A percentile compares a stretch with the other conserved stretches of the same genome.
Conservation (phyloP, 1,284 basidiomycete species). For the Golubevia sp. region DNA sequence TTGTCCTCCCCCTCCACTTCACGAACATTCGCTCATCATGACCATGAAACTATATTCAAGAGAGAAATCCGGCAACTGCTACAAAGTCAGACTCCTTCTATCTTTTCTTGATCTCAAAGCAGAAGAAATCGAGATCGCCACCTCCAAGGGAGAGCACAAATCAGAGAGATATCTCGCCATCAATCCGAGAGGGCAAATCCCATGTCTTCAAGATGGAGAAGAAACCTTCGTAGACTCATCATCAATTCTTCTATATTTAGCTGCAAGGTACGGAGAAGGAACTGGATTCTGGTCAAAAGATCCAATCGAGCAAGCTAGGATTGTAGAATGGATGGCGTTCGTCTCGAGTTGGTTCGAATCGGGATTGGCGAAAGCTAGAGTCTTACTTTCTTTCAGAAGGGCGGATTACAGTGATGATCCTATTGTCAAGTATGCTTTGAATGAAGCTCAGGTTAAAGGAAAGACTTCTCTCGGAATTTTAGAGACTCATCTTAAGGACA, state of each 20-base stretch:
- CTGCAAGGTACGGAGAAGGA: background rate
- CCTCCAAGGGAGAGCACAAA: background rate
- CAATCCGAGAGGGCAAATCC: background rate
- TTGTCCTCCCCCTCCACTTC: too few species aligned
- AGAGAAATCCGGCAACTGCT: background rate
- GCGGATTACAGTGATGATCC: background rate
- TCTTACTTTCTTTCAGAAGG: background rate
- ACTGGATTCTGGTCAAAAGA: background rate
- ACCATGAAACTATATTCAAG: background rate
- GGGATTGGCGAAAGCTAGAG: background rate
- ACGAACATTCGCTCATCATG: too few species aligned
- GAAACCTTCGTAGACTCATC: background rate
- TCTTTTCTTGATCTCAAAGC: background rate
- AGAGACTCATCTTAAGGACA: background rate
- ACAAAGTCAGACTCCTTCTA: background rate
- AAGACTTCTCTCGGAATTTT: background rate
- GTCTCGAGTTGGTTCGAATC: background rate
- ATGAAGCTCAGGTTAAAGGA: background rate
- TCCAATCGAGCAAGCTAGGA: background rate
- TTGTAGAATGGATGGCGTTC: background rate
- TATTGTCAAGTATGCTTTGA: background rate
- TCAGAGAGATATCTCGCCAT: background rate
- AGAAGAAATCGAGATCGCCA: background rate
- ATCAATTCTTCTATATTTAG: background rate
- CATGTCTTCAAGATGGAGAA: background rate